Conservation (phyloP, 176 grass and related monocot genomes). For the bread wheat (Triticum aestivum) region IWGSC_CS_RefSeq_v2.1 NC_057805.1:404962285-404962784, state of each 20-base stretch:
- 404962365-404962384: background rate
- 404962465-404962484: background rate
- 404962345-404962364: constrained; percentile 5
- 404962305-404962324: constrained; percentile 27
- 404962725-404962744: background rate
- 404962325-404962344: constrained; percentile 10
- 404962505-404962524: constrained; percentile 35
- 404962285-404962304: constrained; percentile 45
- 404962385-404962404: background rate
- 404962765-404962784: constrained; percentile 39
- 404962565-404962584: constrained; percentile 40
- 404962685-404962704: constrained; percentile 41
- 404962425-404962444: background rate
- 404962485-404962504: constrained; percentile 18
- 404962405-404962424: background rate
- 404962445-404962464: constrained; percentile 21
- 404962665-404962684: constrained; percentile 32
- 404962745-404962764: constrained; percentile 38
- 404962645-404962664: constrained; percentile 36
- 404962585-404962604: constrained; percentile 48
- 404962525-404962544: constrained; percentile 64
- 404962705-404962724: constrained; percentile 12
- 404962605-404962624: constrained; percentile 33
- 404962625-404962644: constrained; percentile 38
- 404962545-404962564: constrained; percentile 56